A percentile compares a stretch with the other conserved stretches of the same genome.
Evolutionary conservation across 2,329 filamentous ascomycete species (phyloP).

Genomic region (Xenoacremonium recifei): DNA sequence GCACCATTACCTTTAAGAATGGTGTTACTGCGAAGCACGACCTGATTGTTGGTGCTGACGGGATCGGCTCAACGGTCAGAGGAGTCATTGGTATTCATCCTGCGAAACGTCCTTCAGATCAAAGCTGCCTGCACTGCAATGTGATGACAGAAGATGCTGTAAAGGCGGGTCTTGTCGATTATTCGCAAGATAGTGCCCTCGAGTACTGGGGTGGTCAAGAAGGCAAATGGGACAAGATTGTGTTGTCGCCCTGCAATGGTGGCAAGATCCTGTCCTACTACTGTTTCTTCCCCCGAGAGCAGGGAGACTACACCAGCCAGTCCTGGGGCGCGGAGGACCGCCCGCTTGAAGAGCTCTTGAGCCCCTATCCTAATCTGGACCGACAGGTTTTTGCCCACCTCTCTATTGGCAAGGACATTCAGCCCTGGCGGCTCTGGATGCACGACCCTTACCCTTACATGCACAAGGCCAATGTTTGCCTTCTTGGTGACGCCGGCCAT

Average conservation of each 20-base stretch:
- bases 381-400: slow-evolving; percentile 55
- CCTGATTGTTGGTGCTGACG: slow-evolving; percentile 62
- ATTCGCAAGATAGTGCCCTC: slow-evolving; percentile 57
- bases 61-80: slow-evolving; percentile 65
- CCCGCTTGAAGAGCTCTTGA: slow-evolving; percentile 58
- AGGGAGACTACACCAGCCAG: slow-evolving; percentile 54
- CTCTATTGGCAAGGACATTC: slow-evolving; percentile 59
- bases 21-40: slow-evolving; percentile 52
- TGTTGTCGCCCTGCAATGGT: slow-evolving; percentile 66
- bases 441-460: slow-evolving; percentile 61
- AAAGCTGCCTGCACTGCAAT: slow-evolving; percentile 64
- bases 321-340: slow-evolving; percentile 54
- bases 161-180: slow-evolving; percentile 59
- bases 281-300: slow-evolving; percentile 60
- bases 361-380: slow-evolving; percentile 60
- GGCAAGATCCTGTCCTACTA: slow-evolving; percentile 67
- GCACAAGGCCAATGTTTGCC: slow-evolving; percentile 48
- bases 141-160: slow-evolving; percentile 61
- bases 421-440: slow-evolving; percentile 63
- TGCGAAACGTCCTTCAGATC: slow-evolving; percentile 57
- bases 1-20: slow-evolving; percentile 53
- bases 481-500: slow-evolving; percentile 66
- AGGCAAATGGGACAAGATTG: slow-evolving; percentile 65
- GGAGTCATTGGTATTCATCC: slow-evolving; percentile 61
- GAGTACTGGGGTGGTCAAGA: slow-evolving; percentile 72